Percentiles rank a stretch among this genome's conserved stretches.
These are phyloP conservation scores for Pseudogymnoascus sp. DNA, from an alignment of 2,329 filamentous ascomycete species.

Conservation along the genomic window DNA sequence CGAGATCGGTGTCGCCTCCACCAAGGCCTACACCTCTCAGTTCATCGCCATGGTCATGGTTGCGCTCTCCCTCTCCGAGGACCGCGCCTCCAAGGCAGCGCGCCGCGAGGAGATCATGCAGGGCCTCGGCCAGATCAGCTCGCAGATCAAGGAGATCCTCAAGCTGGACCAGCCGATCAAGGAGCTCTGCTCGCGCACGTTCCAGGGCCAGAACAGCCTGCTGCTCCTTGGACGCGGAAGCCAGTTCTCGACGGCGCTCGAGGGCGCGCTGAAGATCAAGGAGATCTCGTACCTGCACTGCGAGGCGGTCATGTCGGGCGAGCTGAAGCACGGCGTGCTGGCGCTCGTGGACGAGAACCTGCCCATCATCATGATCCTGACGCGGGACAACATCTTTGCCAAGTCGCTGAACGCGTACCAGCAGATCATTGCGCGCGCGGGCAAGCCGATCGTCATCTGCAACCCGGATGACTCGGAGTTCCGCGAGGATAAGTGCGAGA, in stretches of 20 bases:
- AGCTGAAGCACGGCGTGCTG: slow-evolving; percentile 97
- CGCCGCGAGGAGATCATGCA: slow-evolving; percentile 95
- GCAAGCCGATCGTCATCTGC: slow-evolving; percentile 98
- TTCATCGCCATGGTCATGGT: slow-evolving; percentile 99
- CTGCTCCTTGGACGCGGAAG: slow-evolving; percentile 88
- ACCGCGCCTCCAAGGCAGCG: slow-evolving; percentile 88
- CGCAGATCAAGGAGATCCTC: slow-evolving; percentile 86
- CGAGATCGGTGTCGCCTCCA: slow-evolving; percentile 97
- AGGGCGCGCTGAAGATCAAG: slow-evolving; percentile 98
- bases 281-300: slow-evolving; percentile 99
- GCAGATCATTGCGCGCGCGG: slow-evolving; percentile 91
- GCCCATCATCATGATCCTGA: slow-evolving; percentile 99
- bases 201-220: slow-evolving; percentile 96
- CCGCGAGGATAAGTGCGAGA: slow-evolving; percentile 77
- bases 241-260: slow-evolving; percentile 93
- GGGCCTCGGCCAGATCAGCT: slow-evolving; percentile 77
- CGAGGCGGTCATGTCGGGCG: slow-evolving; percentile 99
- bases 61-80: slow-evolving; percentile 88
- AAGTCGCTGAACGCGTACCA: slow-evolving; percentile 99
- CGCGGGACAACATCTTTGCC: slow-evolving; percentile 88
- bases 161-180: slow-evolving; percentile 92
- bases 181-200: slow-evolving; percentile 79
- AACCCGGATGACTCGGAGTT: slow-evolving; percentile 87
- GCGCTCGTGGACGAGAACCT: slow-evolving; percentile 97
- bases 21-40: slow-evolving; percentile 98